Evolutionary conservation across 192 early-diverging fungal genomes (phyloP).

Genomic region (Coemansia sp.): DNA sequence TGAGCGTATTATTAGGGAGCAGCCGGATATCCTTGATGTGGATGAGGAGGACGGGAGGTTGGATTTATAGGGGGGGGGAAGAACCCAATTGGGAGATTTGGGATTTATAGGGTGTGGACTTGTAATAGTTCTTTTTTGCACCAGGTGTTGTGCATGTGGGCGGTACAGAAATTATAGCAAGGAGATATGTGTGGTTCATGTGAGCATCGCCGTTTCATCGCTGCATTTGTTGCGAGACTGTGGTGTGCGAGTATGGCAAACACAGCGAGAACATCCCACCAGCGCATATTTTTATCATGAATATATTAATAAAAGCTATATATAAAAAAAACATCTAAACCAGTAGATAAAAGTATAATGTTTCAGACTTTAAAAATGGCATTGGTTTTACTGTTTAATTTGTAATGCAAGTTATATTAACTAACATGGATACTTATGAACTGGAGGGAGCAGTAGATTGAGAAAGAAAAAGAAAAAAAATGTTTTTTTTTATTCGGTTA

Average conservation of each 20-base stretch:
- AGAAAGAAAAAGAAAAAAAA: background rate
- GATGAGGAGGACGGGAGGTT: constrained; percentile 42
- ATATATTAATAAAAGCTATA: no score
- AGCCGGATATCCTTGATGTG: constrained; percentile 41
- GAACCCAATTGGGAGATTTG: no score
- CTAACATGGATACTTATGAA: no score
- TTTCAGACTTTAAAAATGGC: no score
- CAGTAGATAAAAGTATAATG: background rate
- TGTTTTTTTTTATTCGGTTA: constrained; percentile 21
- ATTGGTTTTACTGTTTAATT: constrained; percentile 7
- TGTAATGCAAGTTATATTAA: background rate
- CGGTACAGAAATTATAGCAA: constrained; percentile 49
- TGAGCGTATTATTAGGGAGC: constrained; percentile 41
- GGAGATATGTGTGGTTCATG: constrained; percentile 43
- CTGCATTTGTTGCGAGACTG: constrained; percentile 29
- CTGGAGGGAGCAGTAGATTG: background rate
- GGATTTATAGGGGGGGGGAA: no score
- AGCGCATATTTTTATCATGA: background rate
- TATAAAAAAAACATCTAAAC: background rate
- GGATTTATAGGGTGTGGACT: constrained; percentile 6
- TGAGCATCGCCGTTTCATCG: constrained; percentile 44
- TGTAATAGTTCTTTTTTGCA: constrained; percentile 40
- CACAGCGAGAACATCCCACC: background rate
- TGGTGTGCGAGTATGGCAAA: background rate
- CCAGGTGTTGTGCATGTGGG: constrained; percentile 41